phyloP scores from a whole-genome alignment of 176 grass and related monocot genomes.

The Carex cristatella region DNA sequence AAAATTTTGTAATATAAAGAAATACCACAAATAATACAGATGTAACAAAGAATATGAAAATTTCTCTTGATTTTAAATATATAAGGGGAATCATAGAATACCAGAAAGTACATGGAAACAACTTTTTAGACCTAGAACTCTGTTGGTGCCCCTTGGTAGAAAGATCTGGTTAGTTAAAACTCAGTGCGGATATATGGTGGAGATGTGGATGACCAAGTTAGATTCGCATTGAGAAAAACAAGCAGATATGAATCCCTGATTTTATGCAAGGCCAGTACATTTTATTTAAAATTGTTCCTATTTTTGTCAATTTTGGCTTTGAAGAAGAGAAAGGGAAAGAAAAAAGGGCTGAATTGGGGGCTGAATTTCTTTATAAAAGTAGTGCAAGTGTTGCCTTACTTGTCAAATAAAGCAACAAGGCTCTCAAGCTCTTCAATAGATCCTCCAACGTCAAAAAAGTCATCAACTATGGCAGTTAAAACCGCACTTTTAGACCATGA shows the following conservation, averaged over 20 bases:
- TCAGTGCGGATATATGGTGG: too few species aligned
- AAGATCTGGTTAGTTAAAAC: not conserved
- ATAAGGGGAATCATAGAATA: not conserved
- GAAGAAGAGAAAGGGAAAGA: not conserved
- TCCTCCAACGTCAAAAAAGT: constrained; percentile 77
- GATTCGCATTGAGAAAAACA: not conserved
- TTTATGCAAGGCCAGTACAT: not conserved
- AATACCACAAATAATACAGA: not conserved
- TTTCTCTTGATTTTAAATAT: not conserved
- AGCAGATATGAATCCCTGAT: not conserved
- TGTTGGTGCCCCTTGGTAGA: not conserved
- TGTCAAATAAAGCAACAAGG: constrained; percentile 52
- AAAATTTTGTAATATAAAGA: not conserved
- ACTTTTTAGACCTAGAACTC: not conserved
- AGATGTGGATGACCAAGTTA: not conserved
- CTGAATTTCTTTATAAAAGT: not conserved
- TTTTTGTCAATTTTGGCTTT: not conserved
- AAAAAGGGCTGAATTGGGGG: not conserved
- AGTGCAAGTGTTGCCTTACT: constrained; percentile 22
- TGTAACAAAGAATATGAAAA: not conserved
- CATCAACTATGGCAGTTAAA: constrained; percentile 55
- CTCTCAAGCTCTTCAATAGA: constrained; percentile 60
- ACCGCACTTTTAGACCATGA: constrained; percentile 58
- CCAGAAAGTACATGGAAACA: too few species aligned
- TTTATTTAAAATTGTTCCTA: not conserved